phyloP scores from a whole-genome alignment of 2,329 filamentous ascomycete species.

The Bipolaris gigantea region DNA sequence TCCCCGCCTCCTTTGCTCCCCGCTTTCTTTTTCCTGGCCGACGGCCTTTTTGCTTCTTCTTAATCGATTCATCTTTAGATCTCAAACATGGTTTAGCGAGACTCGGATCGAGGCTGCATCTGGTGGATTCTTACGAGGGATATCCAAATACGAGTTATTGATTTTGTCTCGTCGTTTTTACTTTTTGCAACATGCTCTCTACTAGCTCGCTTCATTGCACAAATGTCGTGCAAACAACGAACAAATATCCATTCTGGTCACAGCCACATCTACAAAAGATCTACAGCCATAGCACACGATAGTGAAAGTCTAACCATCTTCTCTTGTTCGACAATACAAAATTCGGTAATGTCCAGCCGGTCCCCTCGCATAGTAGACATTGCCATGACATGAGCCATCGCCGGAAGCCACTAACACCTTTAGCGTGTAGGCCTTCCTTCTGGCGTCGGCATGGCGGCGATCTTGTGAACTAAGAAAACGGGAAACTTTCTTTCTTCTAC shows the following conservation, averaged over 20 bases:
- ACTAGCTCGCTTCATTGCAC: too few relatives aligned
- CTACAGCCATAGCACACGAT: background rate
- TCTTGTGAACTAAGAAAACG: background rate
- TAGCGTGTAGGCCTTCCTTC: background rate
- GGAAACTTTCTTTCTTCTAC: background rate
- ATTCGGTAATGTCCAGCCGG: too few relatives aligned
- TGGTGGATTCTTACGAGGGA: too few relatives aligned
- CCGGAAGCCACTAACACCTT: background rate
- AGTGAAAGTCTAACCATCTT: background rate
- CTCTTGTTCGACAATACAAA: background rate
- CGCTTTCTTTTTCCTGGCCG: background rate
- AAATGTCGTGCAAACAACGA: too few relatives aligned
- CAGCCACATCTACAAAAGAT: background rate
- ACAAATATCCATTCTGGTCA: background rate
- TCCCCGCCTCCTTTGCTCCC: background rate
- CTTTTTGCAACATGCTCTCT: too few relatives aligned
- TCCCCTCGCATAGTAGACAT: too few relatives aligned
- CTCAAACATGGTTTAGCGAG: too few relatives aligned
- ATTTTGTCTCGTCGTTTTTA: too few relatives aligned
- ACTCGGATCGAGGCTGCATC: too few relatives aligned
- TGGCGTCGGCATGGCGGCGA: background rate
- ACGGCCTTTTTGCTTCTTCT: too few relatives aligned
- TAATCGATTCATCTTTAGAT: too few relatives aligned
- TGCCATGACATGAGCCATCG: background rate
- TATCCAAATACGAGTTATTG: too few relatives aligned